Percentiles rank a stretch among this genome's conserved stretches.
phyloP scores from a whole-genome alignment of 768 basidiomycete species.

The Mrakia gelida region DNA sequence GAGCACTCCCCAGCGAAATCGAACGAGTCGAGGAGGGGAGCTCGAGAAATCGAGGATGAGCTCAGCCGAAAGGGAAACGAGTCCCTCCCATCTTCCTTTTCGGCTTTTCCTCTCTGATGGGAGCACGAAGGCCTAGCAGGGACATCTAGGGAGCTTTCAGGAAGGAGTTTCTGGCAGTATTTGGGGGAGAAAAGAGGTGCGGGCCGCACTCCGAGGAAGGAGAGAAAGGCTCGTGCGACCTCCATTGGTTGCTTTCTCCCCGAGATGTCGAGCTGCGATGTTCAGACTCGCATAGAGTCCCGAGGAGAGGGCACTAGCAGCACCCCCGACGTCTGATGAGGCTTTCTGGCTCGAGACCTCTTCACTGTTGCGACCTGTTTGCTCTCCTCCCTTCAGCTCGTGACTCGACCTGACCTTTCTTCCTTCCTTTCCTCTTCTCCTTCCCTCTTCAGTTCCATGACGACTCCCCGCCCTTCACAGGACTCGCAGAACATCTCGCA shows the following conservation, averaged over 20 bases:
- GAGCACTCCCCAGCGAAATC: neutral
- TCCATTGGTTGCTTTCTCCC: neutral
- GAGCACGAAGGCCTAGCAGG: neutral
- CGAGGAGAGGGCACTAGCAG: no score
- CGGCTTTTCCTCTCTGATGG: neutral
- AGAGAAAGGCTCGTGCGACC: neutral
- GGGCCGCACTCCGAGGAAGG: constrained; percentile 5
- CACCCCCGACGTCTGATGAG: no score
- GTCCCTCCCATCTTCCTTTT: neutral
- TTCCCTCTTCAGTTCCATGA: constrained; percentile 34
- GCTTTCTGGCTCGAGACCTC: neutral
- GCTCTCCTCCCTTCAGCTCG: neutral
- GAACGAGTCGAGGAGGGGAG: neutral
- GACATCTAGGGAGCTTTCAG: neutral
- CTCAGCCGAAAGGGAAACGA: neutral
- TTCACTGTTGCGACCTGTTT: neutral
- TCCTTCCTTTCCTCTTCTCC: constrained; percentile 6
- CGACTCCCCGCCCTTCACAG: constrained; percentile 36
- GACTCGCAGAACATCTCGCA: constrained; percentile 16
- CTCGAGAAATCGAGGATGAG: constrained; percentile 1
- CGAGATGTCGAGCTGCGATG: neutral
- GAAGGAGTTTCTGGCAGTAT: neutral
- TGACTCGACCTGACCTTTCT: neutral
- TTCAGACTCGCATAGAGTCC: no score
- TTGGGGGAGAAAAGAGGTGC: neutral